Evolutionary conservation across 495 filamentous ascomycete species (phyloP), one percentile per base, ranked within the genome.

Genomic region (Podospora appendiculata): DNA sequence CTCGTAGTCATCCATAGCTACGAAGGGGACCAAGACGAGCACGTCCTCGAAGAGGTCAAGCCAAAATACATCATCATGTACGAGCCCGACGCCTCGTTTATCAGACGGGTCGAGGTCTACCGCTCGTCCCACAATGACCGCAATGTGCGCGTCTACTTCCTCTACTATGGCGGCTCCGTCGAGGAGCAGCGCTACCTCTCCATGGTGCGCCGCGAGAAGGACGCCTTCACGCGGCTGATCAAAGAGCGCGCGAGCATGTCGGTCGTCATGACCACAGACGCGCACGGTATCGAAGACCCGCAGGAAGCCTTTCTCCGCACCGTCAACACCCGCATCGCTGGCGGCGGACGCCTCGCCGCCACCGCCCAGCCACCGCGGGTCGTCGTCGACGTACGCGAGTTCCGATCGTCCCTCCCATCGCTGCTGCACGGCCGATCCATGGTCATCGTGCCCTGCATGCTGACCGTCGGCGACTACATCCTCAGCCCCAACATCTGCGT

Each of bases 31-130:
- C 87, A 90, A 77, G 94, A 97, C 70, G 94, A 97, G 60, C 88
- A 95, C 66, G 75, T 97, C 17, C 78, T 98, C 2, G 94, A 97
- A 64, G 93, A 98, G 70, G 74, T 90, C 51, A 89, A 87, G 50
- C 93, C 93, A 1, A 83, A 87, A 39, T 97, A 95, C 68, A 89
- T 98, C 43, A 87, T 98, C 62, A 97, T 98, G 93, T 98, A 96
- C 67, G 92, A 96, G 63, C 90, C 94, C 14, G 91, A 96, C 59
- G 80, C 90, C n/a, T 82, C 90, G 5, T 98, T 98, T 66, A 95
- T 96, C 58, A 83, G 94, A 36, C 76, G 94, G 25, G 86, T 98
- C 8, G 93, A 98, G 60, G 91, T 96, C 6, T 98, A 97, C 67
- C 85, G 94, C 38, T 94, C 89, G 52, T 96, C 89, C 10, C 93